These are phyloP conservation scores for Candida glucosophila DNA, from an alignment of 1,139 yeast genomes.

Conservation along the genomic window DNA sequence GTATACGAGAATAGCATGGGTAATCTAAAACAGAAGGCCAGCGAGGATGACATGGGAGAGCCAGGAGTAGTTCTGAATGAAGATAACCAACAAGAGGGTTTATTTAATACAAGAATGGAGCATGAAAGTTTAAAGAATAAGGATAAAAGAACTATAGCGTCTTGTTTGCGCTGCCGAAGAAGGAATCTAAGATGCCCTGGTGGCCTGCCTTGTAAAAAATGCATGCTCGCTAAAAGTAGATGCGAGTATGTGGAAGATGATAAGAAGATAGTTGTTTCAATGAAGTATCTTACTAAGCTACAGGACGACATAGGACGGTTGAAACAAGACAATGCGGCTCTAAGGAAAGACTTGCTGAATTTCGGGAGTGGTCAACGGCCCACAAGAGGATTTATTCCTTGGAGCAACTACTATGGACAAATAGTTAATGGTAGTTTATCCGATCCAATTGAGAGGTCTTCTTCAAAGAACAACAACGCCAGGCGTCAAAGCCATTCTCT, in stretches of 20 bases:
- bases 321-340: constrained; percentile 45
- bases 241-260: constrained; percentile 78
- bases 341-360: constrained; percentile 37
- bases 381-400: constrained; percentile 3
- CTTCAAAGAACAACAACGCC: background rate
- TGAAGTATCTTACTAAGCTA: constrained; percentile 60
- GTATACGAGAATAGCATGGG: too few relatives aligned
- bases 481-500: background rate
- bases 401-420: background rate
- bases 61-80: too few relatives aligned
- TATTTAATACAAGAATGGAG: too few relatives aligned
- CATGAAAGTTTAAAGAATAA: too few relatives aligned
- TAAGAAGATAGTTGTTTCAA: constrained; percentile 67
- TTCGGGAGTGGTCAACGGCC: constrained; percentile 18
- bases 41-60: too few relatives aligned
- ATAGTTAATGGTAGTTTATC: background rate
- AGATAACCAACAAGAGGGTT: too few relatives aligned
- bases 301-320: constrained; percentile 57
- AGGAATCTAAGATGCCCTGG: constrained; percentile 80
- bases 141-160: constrained; percentile 29
- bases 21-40: too few relatives aligned
- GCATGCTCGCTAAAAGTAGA: constrained; percentile 46
- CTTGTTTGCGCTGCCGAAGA: constrained; percentile 65
- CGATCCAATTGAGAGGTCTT: background rate
- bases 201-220: constrained; percentile 66